Evolutionary conservation across 2,329 filamentous ascomycete species (phyloP).

Genomic region (Claviceps spartinae): DNA sequence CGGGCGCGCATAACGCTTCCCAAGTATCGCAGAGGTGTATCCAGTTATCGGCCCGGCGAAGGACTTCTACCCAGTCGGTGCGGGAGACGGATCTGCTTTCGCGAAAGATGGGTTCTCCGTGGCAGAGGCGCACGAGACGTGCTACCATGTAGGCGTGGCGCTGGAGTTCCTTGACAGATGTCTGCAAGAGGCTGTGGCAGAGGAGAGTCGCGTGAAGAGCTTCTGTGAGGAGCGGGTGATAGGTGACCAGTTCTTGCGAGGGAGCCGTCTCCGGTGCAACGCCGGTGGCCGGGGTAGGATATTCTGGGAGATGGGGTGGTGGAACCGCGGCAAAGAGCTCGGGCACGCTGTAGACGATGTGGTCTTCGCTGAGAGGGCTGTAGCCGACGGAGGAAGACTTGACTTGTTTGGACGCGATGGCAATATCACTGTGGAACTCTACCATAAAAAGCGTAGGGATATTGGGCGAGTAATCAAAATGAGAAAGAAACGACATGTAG

Average conservation of each 20-base stretch:
- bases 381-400: not conserved
- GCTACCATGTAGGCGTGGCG: slow-evolving; percentile 75
- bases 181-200: slow-evolving; percentile 68
- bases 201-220: slow-evolving; percentile 67
- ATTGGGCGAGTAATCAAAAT: slow-evolving; percentile 68
- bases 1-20: slow-evolving; percentile 55
- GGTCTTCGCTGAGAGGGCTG: slow-evolving; percentile 13
- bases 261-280: slow-evolving; percentile 10
- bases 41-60: slow-evolving; percentile 53
- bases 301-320: slow-evolving; percentile 52
- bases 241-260: slow-evolving; percentile 39
- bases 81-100: slow-evolving; percentile 56
- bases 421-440: slow-evolving; percentile 43
- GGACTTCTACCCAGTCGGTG: slow-evolving; percentile 67
- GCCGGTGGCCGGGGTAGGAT: slow-evolving; percentile 29
- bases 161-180: slow-evolving; percentile 60
- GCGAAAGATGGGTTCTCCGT: slow-evolving; percentile 73
- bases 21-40: slow-evolving; percentile 50
- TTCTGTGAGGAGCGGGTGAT: slow-evolving; percentile 68
- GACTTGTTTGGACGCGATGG: slow-evolving; percentile 14
- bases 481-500: slow-evolving; percentile 56
- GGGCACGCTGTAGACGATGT: slow-evolving; percentile 34
- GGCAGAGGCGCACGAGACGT: slow-evolving; percentile 56
- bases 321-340: slow-evolving; percentile 59
- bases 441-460: slow-evolving; percentile 30